Conservation (phyloP, 768 basidiomycete genomes). For the Kwoniella europaea region DNA sequence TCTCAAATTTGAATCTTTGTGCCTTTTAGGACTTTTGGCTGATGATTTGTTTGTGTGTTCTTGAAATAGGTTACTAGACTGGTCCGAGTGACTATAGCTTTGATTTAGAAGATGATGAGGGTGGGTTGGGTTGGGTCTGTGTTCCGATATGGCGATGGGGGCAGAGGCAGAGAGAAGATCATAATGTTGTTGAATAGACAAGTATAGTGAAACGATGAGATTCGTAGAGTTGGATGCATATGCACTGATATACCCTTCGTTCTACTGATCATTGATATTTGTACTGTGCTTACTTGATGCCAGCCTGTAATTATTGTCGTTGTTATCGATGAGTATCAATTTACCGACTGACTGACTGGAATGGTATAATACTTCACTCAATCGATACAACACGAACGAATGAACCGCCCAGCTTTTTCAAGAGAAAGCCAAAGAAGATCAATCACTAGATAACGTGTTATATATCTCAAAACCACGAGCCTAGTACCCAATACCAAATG, state of each 20-base stretch:
- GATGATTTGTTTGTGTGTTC: neutral
- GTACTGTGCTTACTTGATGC: neutral
- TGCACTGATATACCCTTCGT: neutral
- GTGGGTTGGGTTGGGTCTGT: neutral
- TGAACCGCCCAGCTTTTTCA: no score
- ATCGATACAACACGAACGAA: no score
- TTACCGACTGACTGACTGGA: neutral
- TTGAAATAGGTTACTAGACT: slow-evolving; percentile 20
- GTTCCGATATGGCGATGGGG: neutral
- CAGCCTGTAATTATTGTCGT: neutral
- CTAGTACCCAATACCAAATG: no score
- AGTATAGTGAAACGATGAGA: neutral
- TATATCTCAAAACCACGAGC: no score
- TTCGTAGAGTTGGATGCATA: neutral
- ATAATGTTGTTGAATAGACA: slow-evolving; percentile 5
- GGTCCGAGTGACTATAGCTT: neutral
- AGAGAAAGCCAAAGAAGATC: no score
- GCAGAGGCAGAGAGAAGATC: neutral
- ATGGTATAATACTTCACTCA: no score
- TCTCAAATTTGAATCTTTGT: neutral
- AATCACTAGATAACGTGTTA: no score
- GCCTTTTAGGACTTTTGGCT: neutral
- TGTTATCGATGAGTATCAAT: neutral
- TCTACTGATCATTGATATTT: neutral
- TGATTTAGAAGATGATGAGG: no score